Conservation (phyloP, 2,329 filamentous ascomycete species). For the Cladosporium austrohemisphaericum region DNA sequence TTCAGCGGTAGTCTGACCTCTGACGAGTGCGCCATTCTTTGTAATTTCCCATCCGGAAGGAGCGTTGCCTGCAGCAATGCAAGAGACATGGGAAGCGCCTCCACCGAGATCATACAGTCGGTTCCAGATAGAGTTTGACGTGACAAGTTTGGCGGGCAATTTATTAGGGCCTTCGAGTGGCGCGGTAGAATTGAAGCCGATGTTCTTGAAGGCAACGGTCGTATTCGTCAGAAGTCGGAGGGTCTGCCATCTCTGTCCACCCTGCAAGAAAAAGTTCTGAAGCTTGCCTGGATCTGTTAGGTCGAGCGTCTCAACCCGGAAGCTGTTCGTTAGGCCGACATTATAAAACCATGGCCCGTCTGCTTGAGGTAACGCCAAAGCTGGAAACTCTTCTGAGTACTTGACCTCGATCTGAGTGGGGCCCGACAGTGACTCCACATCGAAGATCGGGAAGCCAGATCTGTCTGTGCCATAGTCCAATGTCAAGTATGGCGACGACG, state of each 20-base stretch:
- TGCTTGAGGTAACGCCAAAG: constrained; percentile 26
- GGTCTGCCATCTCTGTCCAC: constrained; percentile 41
- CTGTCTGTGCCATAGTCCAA: constrained; percentile 30
- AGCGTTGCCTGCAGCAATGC: constrained; percentile 37
- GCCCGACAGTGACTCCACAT: constrained; percentile 25
- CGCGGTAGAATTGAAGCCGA: constrained; percentile 35
- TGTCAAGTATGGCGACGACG: constrained; percentile 4
- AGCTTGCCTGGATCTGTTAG: constrained; percentile 30
- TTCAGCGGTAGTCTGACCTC: constrained; percentile 33
- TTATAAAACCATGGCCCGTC: constrained; percentile 35
- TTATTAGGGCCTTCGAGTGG: constrained; percentile 22
- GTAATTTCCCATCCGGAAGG: constrained; percentile 36
- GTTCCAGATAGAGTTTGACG: constrained; percentile 32
- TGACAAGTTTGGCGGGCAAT: constrained; percentile 31
- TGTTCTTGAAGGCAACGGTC: constrained; percentile 29
- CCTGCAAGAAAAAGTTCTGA: constrained; percentile 38
- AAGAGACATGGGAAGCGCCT: constrained; percentile 33
- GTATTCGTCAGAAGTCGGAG: constrained; percentile 36
- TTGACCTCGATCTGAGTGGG: constrained; percentile 36
- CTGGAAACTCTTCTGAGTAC: constrained; percentile 35
- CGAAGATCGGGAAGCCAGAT: constrained; percentile 35
- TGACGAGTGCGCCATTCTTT: constrained; percentile 34
- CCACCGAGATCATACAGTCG: constrained; percentile 40
- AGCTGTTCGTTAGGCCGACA: constrained; percentile 33
- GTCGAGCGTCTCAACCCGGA: constrained; percentile 40